Evolutionary conservation across 2,329 filamentous ascomycete species (phyloP).

Genomic region (Ophiostoma piceae): DNA sequence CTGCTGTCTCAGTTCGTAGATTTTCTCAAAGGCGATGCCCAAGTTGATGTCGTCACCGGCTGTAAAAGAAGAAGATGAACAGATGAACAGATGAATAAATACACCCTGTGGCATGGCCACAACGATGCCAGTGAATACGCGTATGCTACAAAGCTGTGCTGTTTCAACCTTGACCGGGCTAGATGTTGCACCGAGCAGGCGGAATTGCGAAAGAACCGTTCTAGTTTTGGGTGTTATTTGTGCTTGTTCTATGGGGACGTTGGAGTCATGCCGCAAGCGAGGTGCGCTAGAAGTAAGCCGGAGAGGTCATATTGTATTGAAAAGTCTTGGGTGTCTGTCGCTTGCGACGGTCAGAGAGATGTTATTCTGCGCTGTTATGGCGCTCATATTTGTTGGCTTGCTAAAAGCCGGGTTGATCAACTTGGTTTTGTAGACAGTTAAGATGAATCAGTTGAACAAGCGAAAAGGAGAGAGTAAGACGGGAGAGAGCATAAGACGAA

Average conservation of each 20-base stretch:
- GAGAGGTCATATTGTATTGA: not conserved
- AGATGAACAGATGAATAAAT: not conserved
- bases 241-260: not conserved
- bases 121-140: not conserved
- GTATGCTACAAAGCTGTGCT: not conserved
- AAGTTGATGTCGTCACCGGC: not conserved
- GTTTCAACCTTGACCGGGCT: not conserved
- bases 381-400: no score
- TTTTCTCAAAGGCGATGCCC: not conserved
- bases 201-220: not conserved
- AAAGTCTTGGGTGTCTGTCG: not conserved
- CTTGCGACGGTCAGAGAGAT: not conserved
- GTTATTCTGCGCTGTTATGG: not conserved
- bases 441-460: not conserved
- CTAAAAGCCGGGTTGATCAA: no score
- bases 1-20: not conserved
- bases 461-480: not conserved
- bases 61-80: not conserved
- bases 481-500: not conserved
- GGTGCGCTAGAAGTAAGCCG: not conserved
- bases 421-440: no score
- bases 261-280: not conserved
- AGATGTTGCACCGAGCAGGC: conserved; percentile 1
- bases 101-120: not conserved
- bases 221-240: not conserved